Evolutionary conservation across 257 asterid genomes (phyloP).

Genomic region (Nicotiana benthamiana): DNA sequence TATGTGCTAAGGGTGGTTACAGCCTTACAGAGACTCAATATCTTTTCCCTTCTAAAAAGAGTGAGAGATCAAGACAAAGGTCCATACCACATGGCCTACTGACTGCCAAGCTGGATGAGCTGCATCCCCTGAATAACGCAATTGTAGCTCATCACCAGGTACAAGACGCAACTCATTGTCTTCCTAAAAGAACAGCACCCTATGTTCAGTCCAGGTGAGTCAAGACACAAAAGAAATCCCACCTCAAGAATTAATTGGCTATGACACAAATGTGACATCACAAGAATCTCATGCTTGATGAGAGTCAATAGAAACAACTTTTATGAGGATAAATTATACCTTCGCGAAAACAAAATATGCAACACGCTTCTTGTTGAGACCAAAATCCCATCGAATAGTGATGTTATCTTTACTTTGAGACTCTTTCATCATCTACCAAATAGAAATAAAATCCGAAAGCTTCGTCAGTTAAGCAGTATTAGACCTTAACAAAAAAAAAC

Average conservation of each 20-base stretch:
- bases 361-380: constrained; percentile 92
- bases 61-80: constrained; percentile 10
- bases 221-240: neutral
- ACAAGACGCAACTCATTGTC: constrained; percentile 98
- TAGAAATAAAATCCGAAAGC: constrained; percentile 1
- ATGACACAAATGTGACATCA: neutral
- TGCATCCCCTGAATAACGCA: constrained; percentile 95
- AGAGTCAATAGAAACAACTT: neutral
- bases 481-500: neutral
- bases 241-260: neutral
- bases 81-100: constrained; percentile 94
- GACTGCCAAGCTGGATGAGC: constrained; percentile 95
- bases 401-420: constrained; percentile 96
- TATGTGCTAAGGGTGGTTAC: neutral
- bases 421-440: constrained; percentile 94
- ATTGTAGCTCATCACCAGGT: constrained; percentile 95
- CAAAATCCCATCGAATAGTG: constrained; percentile 93
- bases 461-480: neutral
- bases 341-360: constrained; percentile 93
- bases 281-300: neutral
- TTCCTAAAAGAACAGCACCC: constrained; percentile 53
- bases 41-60: neutral
- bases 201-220: constrained; percentile 3
- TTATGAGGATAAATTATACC: constrained; percentile 31
- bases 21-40: neutral